These are phyloP conservation scores for Penicillium sp. DNA, from an alignment of 2,329 filamentous ascomycete species.

Conservation along the genomic window DNA sequence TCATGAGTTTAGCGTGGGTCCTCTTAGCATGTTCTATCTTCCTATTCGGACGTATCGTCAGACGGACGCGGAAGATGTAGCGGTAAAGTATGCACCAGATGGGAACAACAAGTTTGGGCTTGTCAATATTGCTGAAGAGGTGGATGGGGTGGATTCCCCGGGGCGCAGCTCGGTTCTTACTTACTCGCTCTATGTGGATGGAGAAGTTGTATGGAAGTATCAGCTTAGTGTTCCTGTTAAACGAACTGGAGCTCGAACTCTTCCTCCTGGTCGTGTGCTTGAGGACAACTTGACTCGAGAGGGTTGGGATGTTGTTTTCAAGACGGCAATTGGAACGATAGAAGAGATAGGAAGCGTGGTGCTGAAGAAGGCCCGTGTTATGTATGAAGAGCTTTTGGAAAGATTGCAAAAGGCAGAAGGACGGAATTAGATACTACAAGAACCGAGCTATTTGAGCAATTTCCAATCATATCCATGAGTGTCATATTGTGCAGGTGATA, in stretches of 20 bases:
- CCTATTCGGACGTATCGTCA: conserved; percentile 82
- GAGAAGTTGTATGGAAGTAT: conserved; percentile 71
- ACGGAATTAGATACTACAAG: conserved; percentile 11
- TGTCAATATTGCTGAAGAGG: conserved; percentile 71
- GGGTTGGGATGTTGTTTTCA: conserved; percentile 21
- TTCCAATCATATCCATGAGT: neutral
- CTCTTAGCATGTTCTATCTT: conserved; percentile 90
- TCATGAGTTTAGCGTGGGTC: conserved; percentile 89
- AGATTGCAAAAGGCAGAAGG: conserved; percentile 18
- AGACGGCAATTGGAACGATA: conserved; percentile 19
- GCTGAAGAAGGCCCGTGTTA: conserved; percentile 8
- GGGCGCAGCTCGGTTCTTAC: conserved; percentile 62
- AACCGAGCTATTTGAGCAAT: neutral
- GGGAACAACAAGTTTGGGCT: conserved; percentile 89
- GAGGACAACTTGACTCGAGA: conserved; percentile 26
- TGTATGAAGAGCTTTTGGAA: conserved; percentile 18
- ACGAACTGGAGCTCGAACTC: conserved; percentile 1
- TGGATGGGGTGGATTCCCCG: conserved; percentile 36
- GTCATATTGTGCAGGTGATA: neutral
- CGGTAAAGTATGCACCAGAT: conserved; percentile 77
- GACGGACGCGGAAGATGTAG: conserved; percentile 76
- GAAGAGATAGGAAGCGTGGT: conserved; percentile 16
- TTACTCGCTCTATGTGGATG: conserved; percentile 82
- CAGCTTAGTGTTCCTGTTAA: conserved; percentile 38
- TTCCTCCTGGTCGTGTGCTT: conserved; percentile 35